Evolutionary conservation across 306 rosid species (phyloP), one percentile per base, ranked within the genome.

Genomic region (Argentina anserina): DNA sequence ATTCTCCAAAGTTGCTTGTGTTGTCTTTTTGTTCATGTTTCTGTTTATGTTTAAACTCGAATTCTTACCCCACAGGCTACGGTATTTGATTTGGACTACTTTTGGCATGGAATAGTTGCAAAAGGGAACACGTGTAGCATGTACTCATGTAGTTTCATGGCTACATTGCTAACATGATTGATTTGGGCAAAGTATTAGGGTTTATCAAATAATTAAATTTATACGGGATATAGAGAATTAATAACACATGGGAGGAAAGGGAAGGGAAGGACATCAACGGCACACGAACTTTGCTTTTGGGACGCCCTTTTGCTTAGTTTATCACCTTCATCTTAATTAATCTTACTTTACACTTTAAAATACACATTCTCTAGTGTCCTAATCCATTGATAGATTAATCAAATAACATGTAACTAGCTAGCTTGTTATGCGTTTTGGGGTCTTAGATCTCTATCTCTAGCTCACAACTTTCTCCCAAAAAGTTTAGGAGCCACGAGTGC

Each of bases 401-500:
- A 83, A 81, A 88, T 70, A 85, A 81, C 76, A 49, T 60, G 28
- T 67, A n/a, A 50, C 21, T 69, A 58, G 53, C 75, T 26, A 39
- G 18, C 41, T 86, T 79, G 59, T 80, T 77, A 76, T 68, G 78
- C 10, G 53, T 76, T 84, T 82, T 67, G 49, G 61, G 52, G 37
- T 73, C 60, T 25, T 60, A 78, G 76, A 80, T 60, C 78, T 49
- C 71, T 67, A 76, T 76, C 76, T 46, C 36, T 67, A 34, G 34
- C 58, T 78, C 70, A 36, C 33, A 55, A 67, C 65, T 72, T 62
- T 36, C 66, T 61, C 75, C 79, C 76, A 81, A 72, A 89, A 87
- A 86, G 89, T 78, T 79, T 81, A 73, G 84, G 87, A 82, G 85
- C 87, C 93, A 90, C 92, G 93, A 86, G 97, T 86, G 87, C 88